These are phyloP conservation scores for Collybia sp. DNA, from an alignment of 768 basidiomycete species.

Conservation along the genomic window DNA sequence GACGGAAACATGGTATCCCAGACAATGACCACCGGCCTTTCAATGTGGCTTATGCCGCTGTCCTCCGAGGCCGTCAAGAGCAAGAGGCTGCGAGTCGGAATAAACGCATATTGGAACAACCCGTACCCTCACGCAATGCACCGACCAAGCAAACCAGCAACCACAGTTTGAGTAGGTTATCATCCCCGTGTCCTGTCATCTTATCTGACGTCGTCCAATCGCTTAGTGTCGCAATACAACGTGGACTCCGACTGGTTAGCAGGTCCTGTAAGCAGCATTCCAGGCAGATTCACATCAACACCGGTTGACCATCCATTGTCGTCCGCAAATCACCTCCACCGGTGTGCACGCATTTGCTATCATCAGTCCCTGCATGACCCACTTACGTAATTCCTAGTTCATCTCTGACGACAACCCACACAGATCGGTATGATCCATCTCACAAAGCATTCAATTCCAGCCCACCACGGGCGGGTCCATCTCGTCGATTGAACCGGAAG, in stretches of 20 bases:
- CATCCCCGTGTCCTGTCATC: slow-evolving; percentile 15
- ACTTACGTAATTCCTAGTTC: not conserved
- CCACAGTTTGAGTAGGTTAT: slow-evolving; percentile 40
- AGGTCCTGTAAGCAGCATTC: slow-evolving; percentile 9
- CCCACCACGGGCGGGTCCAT: slow-evolving; percentile 13
- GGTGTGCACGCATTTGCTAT: too few species aligned
- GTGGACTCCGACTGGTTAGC: slow-evolving; percentile 13
- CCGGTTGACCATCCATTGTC: slow-evolving; percentile 9
- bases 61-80: slow-evolving; percentile 51
- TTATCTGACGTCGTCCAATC: slow-evolving; percentile 15
- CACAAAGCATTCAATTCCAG: slow-evolving; percentile 12
- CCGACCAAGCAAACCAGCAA: slow-evolving; percentile 35
- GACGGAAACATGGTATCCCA: slow-evolving; percentile 78
- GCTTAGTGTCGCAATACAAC: slow-evolving; percentile 16
- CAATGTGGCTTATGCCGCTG: slow-evolving; percentile 83
- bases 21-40: slow-evolving; percentile 80
- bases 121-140: slow-evolving; percentile 21
- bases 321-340: slow-evolving; percentile 8
- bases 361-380: not conserved
- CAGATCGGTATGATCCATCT: slow-evolving; percentile 33
- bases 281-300: slow-evolving; percentile 17
- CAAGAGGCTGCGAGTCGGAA: slow-evolving; percentile 31
- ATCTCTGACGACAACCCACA: slow-evolving; percentile 7
- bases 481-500: slow-evolving; percentile 23
- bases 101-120: slow-evolving; percentile 27